These are phyloP conservation scores for Neospora caninum DNA, from an alignment of 169 alveolate genomes.

Conservation along the genomic window DNA sequence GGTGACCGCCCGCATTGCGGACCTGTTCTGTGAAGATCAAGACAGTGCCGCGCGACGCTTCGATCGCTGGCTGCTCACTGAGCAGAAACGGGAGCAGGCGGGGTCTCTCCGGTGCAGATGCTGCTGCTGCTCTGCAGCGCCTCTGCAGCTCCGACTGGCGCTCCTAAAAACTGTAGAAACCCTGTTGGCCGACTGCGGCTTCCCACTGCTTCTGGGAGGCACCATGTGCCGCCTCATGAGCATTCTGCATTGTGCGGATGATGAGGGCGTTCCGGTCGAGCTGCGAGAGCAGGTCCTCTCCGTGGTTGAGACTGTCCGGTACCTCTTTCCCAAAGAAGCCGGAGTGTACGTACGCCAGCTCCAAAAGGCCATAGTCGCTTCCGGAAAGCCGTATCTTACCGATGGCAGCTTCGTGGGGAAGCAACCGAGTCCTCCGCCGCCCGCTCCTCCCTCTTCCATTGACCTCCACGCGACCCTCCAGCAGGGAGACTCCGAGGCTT, in stretches of 20 bases:
- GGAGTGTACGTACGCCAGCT: background rate
- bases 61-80: background rate
- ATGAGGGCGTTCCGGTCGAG: constrained; percentile 11
- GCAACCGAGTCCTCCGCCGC: background rate
- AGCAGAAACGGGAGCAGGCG: background rate
- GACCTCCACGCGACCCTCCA: too few species aligned
- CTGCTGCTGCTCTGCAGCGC: constrained; percentile 19
- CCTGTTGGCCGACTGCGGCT: background rate
- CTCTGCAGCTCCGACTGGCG: background rate
- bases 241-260: background rate
- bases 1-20: background rate
- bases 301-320: background rate
- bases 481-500: too few species aligned
- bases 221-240: background rate
- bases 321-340: constrained; percentile 19
- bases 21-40: background rate
- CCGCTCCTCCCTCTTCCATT: too few species aligned
- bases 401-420: background rate
- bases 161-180: background rate
- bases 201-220: constrained; percentile 2
- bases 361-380: background rate
- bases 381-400: background rate
- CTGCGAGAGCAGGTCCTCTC: background rate
- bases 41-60: background rate
- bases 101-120: background rate